Conservation (phyloP, 2,329 filamentous ascomycete species). For the Alternaria ethzedia region DNA sequence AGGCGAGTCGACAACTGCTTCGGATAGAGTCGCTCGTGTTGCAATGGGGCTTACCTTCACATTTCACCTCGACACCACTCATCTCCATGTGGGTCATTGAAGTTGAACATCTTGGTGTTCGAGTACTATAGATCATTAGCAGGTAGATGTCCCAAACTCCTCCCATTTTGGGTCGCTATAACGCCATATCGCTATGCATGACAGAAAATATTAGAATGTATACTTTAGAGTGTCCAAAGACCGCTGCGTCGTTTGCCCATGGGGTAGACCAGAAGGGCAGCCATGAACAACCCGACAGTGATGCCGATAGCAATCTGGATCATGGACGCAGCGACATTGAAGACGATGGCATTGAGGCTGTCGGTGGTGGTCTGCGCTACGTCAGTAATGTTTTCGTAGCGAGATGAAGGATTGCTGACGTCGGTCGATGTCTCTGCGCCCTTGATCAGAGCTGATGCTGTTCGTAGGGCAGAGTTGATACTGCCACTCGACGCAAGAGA, state of each 20-base stretch:
- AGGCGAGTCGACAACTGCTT: slow-evolving; percentile 6
- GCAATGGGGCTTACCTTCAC: slow-evolving; percentile 23
- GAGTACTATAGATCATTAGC: slow-evolving; percentile 30
- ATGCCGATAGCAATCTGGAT: slow-evolving; percentile 60
- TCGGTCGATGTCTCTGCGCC: slow-evolving; percentile 21
- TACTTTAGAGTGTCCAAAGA: slow-evolving; percentile 42
- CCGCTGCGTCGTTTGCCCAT: slow-evolving; percentile 55
- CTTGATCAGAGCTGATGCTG: slow-evolving; percentile 36
- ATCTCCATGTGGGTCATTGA: slow-evolving; percentile 14
- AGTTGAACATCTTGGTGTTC: slow-evolving; percentile 16
- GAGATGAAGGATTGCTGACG: slow-evolving; percentile 20
- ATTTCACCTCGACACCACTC: slow-evolving; percentile 26
- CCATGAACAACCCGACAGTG: slow-evolving; percentile 58
- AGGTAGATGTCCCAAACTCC: slow-evolving; percentile 5
- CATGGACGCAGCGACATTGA: slow-evolving; percentile 56
- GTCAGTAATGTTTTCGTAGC: slow-evolving; percentile 2
- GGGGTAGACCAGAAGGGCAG: slow-evolving; percentile 57
- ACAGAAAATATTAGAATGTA: slow-evolving; percentile 13
- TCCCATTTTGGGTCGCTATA: slow-evolving; percentile 17
- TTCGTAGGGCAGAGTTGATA: slow-evolving; percentile 36
- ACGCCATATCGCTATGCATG: slow-evolving; percentile 29
- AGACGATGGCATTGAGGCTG: slow-evolving; percentile 35
- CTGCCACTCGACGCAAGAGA: slow-evolving; percentile 40
- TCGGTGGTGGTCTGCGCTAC: slow-evolving; percentile 22
- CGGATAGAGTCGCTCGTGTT: slow-evolving; percentile 4